Evolutionary conservation across 495 filamentous ascomycete genomes (phyloP).

Genomic region (Trichoderma erinaceum): DNA sequence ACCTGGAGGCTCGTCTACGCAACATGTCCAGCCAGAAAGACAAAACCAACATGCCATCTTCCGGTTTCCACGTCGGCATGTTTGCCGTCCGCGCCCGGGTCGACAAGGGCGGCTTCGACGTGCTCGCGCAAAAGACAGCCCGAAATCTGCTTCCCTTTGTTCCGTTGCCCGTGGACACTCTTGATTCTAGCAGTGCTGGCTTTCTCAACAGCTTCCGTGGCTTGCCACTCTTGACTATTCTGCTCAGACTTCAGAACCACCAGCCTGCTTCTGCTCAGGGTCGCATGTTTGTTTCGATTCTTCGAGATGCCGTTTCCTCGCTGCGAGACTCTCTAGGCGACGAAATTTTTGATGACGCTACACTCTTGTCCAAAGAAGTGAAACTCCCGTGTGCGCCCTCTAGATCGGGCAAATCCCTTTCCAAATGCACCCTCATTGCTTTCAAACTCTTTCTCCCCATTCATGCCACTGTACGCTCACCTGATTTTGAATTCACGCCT

Average conservation of each 20-base stretch:
- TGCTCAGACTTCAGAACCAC: not conserved
- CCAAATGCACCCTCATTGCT: constrained; percentile 33
- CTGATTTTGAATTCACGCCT: constrained; percentile 38
- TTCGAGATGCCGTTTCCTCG: constrained; percentile 35
- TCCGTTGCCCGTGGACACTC: constrained; percentile 47
- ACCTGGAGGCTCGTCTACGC: constrained; percentile 49
- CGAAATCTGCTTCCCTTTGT: constrained; percentile 64
- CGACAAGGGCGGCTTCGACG: constrained; percentile 60
- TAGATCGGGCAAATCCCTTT: constrained; percentile 19
- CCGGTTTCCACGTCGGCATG: constrained; percentile 68
- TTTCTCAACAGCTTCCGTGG: constrained; percentile 23
- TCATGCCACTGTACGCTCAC: constrained; percentile 28
- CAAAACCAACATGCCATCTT: constrained; percentile 44
- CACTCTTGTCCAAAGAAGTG: constrained; percentile 32
- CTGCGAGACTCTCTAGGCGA: constrained; percentile 36
- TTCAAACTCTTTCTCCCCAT: constrained; percentile 43
- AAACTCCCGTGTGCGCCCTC: constrained; percentile 33
- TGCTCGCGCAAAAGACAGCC: constrained; percentile 60
- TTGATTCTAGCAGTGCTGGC: constrained; percentile 44
- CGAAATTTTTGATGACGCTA: constrained; percentile 38
- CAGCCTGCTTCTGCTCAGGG: constrained; percentile 14
- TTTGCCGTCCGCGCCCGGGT: constrained; percentile 67
- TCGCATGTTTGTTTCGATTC: constrained; percentile 20
- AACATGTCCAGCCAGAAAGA: constrained; percentile 57
- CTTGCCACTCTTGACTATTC: not conserved